phyloP scores from a whole-genome alignment of 176 grass and related monocot genomes.

The barley (Hordeum vulgare) region DNA sequence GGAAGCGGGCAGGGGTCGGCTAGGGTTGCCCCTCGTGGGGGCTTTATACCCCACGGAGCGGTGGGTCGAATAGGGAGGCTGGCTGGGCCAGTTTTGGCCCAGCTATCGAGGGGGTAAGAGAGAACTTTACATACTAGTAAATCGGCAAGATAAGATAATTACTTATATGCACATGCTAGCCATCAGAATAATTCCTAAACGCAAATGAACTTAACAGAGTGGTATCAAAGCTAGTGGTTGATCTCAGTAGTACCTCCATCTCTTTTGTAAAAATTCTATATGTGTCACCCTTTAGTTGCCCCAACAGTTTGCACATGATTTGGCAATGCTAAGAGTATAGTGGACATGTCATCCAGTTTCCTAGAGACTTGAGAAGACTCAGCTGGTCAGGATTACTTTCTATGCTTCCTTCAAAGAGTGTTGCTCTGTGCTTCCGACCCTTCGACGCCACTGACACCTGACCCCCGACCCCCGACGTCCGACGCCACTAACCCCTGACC shows the following conservation, averaged over 20 bases:
- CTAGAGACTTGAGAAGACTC: conserved; percentile 36
- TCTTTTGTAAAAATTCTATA: conserved; percentile 44
- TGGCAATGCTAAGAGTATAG: conserved; percentile 40
- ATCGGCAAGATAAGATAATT: not conserved
- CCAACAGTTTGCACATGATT: conserved; percentile 46
- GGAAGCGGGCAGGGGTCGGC: no score
- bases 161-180: conserved; percentile 7
- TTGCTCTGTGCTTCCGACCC: no score
- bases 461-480: no score
- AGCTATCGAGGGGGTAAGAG: no score
- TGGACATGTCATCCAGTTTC: conserved; percentile 70
- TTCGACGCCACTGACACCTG: no score
- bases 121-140: conserved; percentile 1
- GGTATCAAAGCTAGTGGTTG: not conserved
- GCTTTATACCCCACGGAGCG: no score
- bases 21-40: no score
- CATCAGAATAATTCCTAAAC: conserved; percentile 4
- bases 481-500: no score
- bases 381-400: conserved; percentile 42
- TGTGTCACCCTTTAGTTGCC: conserved; percentile 57
- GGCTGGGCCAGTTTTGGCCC: no score
- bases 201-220: not conserved
- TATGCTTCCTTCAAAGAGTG: conserved; percentile 37
- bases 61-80: no score
- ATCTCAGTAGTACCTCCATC: conserved; percentile 53